phyloP scores from a whole-genome alignment of 1,139 yeast genomes.

The Suhomyces kunorum region DNA sequence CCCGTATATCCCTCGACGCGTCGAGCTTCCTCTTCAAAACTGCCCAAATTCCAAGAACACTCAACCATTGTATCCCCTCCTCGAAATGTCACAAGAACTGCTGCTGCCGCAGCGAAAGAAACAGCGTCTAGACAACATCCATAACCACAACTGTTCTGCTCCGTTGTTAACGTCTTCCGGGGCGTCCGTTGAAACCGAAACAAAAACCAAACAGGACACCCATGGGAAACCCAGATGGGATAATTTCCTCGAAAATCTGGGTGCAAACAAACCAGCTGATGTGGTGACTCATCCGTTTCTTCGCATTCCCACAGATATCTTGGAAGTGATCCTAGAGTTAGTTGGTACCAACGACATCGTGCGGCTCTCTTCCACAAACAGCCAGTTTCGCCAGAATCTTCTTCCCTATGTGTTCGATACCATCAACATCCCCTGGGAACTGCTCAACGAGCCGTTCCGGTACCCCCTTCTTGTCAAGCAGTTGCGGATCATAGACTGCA shows the following conservation, averaged over 20 bases:
- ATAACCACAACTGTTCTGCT: too few relatives aligned
- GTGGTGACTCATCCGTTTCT: slow-evolving; percentile 10
- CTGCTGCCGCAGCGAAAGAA: neutral
- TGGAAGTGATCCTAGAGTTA: slow-evolving; percentile 23
- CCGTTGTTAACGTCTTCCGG: too few relatives aligned
- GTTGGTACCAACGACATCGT: slow-evolving; percentile 22
- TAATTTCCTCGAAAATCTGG: too few relatives aligned
- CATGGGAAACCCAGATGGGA: too few relatives aligned
- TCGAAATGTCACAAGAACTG: neutral
- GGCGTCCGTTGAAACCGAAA: too few relatives aligned
- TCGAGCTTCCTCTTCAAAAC: too few relatives aligned
- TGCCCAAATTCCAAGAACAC: too few relatives aligned
- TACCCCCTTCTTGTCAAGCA: slow-evolving; percentile 18
- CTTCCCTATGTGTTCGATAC: slow-evolving; percentile 25
- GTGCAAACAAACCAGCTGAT: too few relatives aligned
- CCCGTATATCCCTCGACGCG: too few relatives aligned
- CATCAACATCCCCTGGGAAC: slow-evolving; percentile 34
- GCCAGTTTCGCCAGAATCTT: slow-evolving; percentile 23
- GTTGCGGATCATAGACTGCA: slow-evolving; percentile 35
- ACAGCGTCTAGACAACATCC: neutral
- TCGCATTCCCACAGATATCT: slow-evolving; percentile 22
- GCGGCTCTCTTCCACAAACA: slow-evolving; percentile 26
- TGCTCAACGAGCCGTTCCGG: slow-evolving; percentile 12
- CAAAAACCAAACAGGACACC: too few relatives aligned
- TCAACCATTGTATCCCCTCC: too few relatives aligned